Base-by-base conservation (phyloP, 2,329 filamentous ascomycete genomes). In the Xylaria sp. region DNA sequence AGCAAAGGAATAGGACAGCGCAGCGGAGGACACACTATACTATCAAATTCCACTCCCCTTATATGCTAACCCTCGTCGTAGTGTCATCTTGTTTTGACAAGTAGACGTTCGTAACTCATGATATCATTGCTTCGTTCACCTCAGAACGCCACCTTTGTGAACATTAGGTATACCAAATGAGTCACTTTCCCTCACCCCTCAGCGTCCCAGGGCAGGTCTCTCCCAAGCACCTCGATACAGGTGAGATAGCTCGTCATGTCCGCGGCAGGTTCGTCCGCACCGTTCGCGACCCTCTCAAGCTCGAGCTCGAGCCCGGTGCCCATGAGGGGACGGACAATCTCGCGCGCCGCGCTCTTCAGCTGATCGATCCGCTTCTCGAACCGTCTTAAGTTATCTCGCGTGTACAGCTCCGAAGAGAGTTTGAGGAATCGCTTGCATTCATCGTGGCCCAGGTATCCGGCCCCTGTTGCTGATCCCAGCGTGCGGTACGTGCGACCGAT, bases 361-460 rank as follows among this genome's bases (percentile, higher is more conserved):
- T 97, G 94, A 67, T 97, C 93, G 73, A 97, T 87, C 65, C 93
- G 87, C 76, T 92, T 89, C 83, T 97, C 95, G 74, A 97, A 97
- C 4, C 92, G 86, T 69, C 91, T 88, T 58, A 97, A 80, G 70
- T 93, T 95, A n/a, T 97, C 94, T 20, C 94, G 87, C 53, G 88
- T 93, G 81, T 97, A 97, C 7, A 95, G 81, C 23, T 96, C 92
- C 0, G 93, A 92, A 11, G 89, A 90, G 26, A 95, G 83, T 79
- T 97, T 97, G 61, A 97, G 86, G 75, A 97, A 97, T 26, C 89
- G 89, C 80, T 97, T 97, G 78, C 95, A 92, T 72, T 97, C 94
- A 72, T 97, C 94, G 78, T 95, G 93, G 1, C 84, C 81, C 5
- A 98, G 87, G 77, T 96, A 97, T 0, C 86, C 84, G 10, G 85